phyloP scores from a whole-genome alignment of 345 rosid species.

The Kandelia obovata region DNA sequence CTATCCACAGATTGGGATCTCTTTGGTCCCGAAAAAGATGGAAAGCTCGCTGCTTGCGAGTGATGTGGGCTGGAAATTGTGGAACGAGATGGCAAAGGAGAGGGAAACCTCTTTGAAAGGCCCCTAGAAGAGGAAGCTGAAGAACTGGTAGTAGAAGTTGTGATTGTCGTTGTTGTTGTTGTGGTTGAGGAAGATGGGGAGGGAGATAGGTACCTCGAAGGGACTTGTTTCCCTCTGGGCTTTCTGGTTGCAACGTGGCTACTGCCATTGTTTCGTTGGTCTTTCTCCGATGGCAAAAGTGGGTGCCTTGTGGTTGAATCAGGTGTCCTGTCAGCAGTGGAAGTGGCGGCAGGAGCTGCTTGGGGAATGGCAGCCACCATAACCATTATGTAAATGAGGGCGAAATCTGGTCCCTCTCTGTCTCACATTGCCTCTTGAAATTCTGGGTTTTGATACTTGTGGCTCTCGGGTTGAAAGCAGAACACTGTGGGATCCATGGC shows the following conservation, averaged over 20 bases:
- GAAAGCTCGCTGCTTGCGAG: neutral
- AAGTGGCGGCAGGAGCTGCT: constrained; percentile 41
- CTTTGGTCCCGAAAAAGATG: constrained; percentile 37
- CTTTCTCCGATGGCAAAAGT: constrained; percentile 35
- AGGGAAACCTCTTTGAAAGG: constrained; percentile 46
- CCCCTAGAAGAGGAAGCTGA: constrained; percentile 42
- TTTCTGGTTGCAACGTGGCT: constrained; percentile 31
- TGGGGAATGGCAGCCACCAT: constrained; percentile 71
- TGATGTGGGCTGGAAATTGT: constrained; percentile 25
- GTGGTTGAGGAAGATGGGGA: constrained; percentile 65
- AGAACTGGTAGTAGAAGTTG: constrained; percentile 20
- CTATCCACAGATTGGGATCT: constrained; percentile 90
- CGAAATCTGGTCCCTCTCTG: constrained; percentile 15
- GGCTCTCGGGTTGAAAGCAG: constrained; percentile 8
- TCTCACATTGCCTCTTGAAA: constrained; percentile 50
- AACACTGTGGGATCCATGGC: constrained; percentile 4
- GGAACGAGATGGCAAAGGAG: constrained; percentile 59
- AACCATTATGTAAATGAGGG: constrained; percentile 14
- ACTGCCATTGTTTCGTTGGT: constrained; percentile 15
- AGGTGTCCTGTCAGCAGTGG: constrained; percentile 14
- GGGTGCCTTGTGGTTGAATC: constrained; percentile 26
- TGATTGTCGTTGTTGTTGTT: constrained; percentile 36
- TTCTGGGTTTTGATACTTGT: constrained; percentile 4
- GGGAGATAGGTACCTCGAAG: constrained; percentile 86
- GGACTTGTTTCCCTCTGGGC: constrained; percentile 73